Evolutionary conservation across 305 asterid species (phyloP).

Genomic region (Fraxinus xanthoxyloides): DNA sequence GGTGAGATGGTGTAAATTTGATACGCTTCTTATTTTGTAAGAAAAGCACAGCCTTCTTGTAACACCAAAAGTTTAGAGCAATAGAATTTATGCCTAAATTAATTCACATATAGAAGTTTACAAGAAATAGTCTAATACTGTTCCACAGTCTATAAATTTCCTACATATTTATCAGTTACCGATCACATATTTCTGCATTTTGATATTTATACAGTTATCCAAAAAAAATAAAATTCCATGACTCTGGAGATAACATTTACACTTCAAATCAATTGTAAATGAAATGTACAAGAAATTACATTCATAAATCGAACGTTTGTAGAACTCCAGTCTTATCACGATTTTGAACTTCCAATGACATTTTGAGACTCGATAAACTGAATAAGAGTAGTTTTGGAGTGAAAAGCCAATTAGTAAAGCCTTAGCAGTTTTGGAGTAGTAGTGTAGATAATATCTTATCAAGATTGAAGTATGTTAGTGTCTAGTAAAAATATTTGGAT

Average conservation of each 20-base stretch:
- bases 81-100: not conserved
- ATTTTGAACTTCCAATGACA: not conserved
- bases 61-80: constrained; percentile 14
- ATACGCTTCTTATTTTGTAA: not conserved
- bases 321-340: not conserved
- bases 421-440: not conserved
- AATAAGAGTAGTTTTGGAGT: not conserved
- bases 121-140: not conserved
- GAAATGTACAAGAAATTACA: not conserved
- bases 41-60: not conserved
- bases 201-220: not conserved
- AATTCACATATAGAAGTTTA: constrained; percentile 1
- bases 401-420: not conserved
- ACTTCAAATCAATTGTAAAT: not conserved
- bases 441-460: not conserved
- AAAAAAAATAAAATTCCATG: not conserved
- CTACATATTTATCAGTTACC: not conserved
- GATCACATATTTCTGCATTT: not conserved
- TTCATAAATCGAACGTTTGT: not conserved
- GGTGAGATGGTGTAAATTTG: constrained; percentile 13
- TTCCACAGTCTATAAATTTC: not conserved
- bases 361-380: not conserved
- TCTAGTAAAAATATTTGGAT: not conserved
- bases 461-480: not conserved
- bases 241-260: not conserved